Percentiles rank a stretch among this genome's conserved stretches.
Evolutionary conservation across 345 rosid genomes (phyloP).

Genomic region (Nasturtium officinale): DNA sequence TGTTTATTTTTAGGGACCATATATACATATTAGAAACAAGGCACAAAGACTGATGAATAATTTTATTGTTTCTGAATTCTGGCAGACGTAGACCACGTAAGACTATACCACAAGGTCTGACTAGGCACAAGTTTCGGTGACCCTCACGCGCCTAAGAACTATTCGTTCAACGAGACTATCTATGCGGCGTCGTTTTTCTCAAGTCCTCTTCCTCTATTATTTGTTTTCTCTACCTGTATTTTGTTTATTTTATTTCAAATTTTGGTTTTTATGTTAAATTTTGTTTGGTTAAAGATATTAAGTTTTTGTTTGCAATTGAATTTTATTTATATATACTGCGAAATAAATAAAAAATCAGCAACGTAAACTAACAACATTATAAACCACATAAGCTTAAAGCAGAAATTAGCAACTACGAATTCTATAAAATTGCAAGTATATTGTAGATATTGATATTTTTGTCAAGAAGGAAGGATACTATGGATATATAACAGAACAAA

Average conservation of each 20-base stretch:
- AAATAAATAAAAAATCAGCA: neutral
- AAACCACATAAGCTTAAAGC: neutral
- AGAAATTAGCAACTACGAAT: neutral
- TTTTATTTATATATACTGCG: neutral
- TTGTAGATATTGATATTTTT: neutral
- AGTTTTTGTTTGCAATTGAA: neutral
- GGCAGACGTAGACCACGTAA: conserved; percentile 47
- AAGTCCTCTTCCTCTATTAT: neutral
- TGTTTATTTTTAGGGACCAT: conserved; percentile 25
- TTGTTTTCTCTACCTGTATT: neutral
- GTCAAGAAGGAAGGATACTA: neutral
- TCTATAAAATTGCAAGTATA: neutral
- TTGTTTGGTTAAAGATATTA: neutral
- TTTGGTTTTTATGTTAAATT: neutral
- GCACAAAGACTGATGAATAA: neutral
- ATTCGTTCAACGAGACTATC: conserved; percentile 31
- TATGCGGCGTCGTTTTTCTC: conserved; percentile 29
- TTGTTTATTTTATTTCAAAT: neutral
- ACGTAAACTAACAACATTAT: neutral
- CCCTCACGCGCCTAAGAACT: conserved; percentile 43
- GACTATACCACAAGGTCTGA: conserved; percentile 39
- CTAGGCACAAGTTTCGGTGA: conserved; percentile 45
- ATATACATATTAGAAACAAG: neutral
- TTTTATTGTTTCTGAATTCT: conserved; percentile 18
- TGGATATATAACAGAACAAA: neutral